Evolutionary conservation across 495 filamentous ascomycete genomes (phyloP).

Genomic region (Neurospora tetraspora): DNA sequence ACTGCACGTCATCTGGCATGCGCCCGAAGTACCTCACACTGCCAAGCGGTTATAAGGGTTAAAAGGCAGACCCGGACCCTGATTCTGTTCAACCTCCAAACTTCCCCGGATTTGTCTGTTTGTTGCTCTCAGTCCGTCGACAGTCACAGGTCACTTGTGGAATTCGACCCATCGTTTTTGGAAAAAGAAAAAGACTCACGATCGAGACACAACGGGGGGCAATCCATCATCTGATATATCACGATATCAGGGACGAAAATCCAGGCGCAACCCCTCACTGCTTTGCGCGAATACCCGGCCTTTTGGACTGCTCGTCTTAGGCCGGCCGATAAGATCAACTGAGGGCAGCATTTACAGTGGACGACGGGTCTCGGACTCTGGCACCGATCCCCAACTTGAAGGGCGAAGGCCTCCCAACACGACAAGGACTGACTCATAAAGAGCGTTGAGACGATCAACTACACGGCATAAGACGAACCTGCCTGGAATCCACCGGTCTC

Average conservation of each 20-base stretch:
- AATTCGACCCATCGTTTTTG: not conserved
- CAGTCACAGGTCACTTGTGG: not conserved
- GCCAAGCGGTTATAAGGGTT: not conserved
- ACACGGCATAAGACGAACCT: not conserved
- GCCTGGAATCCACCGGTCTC: not conserved
- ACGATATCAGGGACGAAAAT: not conserved
- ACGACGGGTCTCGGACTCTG: not conserved
- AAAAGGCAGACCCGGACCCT: not conserved
- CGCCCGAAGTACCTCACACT: not conserved
- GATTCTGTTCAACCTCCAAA: not conserved
- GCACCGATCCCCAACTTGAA: not conserved
- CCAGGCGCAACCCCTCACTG: not conserved
- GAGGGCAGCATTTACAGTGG: not conserved
- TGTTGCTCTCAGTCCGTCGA: not conserved
- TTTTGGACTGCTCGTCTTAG: not conserved
- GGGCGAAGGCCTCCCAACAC: not conserved
- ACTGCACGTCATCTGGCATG: not conserved
- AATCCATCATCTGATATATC: not conserved
- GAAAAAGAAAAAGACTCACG: not conserved
- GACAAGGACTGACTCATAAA: not conserved
- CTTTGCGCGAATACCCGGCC: not conserved
- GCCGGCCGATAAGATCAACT: not conserved
- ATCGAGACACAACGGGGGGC: not conserved
- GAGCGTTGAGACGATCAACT: not conserved
- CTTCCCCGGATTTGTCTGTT: not conserved